Percentiles rank a stretch among this genome's conserved stretches.
phyloP scores from a whole-genome alignment of 2,329 filamentous ascomycete genomes.

The Hypoxylon sp. region DNA sequence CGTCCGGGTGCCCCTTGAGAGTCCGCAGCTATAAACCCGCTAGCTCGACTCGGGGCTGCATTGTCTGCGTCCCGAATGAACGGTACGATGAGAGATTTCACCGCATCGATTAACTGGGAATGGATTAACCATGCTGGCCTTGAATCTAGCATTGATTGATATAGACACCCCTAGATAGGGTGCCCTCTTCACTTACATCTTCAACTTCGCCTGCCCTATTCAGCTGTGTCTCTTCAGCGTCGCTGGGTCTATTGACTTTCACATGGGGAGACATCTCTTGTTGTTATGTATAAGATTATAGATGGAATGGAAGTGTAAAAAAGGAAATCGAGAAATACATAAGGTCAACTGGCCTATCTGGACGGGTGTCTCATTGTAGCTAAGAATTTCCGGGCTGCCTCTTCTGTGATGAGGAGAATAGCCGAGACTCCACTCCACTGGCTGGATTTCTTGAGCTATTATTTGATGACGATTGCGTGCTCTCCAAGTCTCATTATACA shows the following conservation, averaged over 20 bases:
- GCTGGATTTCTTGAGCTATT: conserved; percentile 14
- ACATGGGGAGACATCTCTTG: conserved; percentile 24
- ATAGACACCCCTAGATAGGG: background rate
- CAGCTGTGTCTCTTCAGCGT: conserved; percentile 33
- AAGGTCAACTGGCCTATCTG: too few relatives aligned
- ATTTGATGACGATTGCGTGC: conserved; percentile 39
- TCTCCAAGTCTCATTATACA: conserved; percentile 20
- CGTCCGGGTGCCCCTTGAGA: conserved; percentile 50
- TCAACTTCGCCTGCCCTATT: conserved; percentile 59
- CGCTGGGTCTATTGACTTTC: conserved; percentile 25
- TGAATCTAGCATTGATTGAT: background rate
- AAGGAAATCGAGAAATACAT: background rate
- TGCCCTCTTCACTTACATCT: conserved; percentile 55
- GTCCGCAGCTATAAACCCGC: conserved; percentile 61
- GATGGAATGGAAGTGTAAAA: background rate
- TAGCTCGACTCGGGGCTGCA: conserved; percentile 63
- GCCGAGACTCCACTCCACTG: conserved; percentile 34
- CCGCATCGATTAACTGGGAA: conserved; percentile 72
- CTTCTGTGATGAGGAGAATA: conserved; percentile 26
- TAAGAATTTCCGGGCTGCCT: conserved; percentile 11
- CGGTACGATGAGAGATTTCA: conserved; percentile 75
- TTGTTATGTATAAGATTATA: background rate
- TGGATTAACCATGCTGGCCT: conserved; percentile 17
- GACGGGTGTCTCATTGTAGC: background rate
- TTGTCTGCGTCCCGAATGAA: conserved; percentile 79